phyloP scores from a whole-genome alignment of 495 filamentous ascomycete species.

The Aspergillus indologenus region DNA sequence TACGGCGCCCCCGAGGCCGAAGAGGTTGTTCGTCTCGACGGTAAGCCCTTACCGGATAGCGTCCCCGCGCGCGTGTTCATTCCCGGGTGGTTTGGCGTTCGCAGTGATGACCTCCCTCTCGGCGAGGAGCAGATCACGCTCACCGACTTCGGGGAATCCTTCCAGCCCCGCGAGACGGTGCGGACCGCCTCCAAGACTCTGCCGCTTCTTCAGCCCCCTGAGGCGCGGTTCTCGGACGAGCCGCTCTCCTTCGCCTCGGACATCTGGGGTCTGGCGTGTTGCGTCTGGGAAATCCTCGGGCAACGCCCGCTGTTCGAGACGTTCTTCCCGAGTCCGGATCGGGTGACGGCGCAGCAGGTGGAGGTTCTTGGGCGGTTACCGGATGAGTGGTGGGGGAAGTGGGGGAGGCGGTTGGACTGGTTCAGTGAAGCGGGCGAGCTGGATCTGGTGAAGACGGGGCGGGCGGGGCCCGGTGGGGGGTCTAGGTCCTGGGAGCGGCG shows the following conservation, averaged over 20 bases:
- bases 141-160: constrained; percentile 29
- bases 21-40: constrained; percentile 23
- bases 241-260: constrained; percentile 31
- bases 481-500: constrained; percentile 14
- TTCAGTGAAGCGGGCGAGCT: constrained; percentile 24
- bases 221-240: constrained; percentile 22
- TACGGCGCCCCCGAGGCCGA: constrained; percentile 20
- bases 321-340: constrained; percentile 17
- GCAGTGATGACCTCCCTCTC: constrained; percentile 17
- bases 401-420: constrained; percentile 2
- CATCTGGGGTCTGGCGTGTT: constrained; percentile 34
- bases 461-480: constrained; percentile 10
- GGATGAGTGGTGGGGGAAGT: constrained; percentile 2
- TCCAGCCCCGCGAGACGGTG: constrained; percentile 14
- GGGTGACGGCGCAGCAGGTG: constrained; percentile 28
- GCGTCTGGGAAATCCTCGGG: constrained; percentile 31
- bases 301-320: constrained; percentile 28
- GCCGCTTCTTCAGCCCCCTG: constrained; percentile 24
- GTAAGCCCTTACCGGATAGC: constrained; percentile 8
- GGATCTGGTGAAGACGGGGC: constrained; percentile 11
- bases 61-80: constrained; percentile 10
- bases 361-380: constrained; percentile 11
- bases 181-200: constrained; percentile 22
- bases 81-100: constrained; percentile 21
- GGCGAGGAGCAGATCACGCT: constrained; percentile 19